Conservation (phyloP, 2,329 filamentous ascomycete genomes). For the Colletotrichum ledebouriae region DNA sequence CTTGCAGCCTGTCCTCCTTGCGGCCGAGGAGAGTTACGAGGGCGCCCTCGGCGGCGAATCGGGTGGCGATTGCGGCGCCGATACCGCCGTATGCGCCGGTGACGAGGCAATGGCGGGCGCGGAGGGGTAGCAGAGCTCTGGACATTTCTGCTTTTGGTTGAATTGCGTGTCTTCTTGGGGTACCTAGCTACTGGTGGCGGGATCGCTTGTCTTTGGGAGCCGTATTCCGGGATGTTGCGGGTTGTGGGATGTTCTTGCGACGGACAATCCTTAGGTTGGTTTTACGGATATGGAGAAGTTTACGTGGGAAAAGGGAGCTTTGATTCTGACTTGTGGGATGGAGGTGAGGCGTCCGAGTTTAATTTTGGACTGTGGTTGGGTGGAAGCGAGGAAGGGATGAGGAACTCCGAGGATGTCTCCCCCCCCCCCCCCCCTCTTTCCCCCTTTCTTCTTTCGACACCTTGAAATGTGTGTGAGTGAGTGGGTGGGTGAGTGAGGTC, state of each 20-base stretch:
- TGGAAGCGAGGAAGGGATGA: conserved; percentile 13
- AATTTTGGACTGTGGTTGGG: conserved; percentile 12
- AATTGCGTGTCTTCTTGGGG: neutral
- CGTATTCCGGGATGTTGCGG: neutral
- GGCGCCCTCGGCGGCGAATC: conserved; percentile 75
- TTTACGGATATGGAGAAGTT: conserved; percentile 4
- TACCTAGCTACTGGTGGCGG: neutral
- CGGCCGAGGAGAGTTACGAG: conserved; percentile 73
- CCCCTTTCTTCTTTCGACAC: no score
- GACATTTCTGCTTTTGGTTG: conserved; percentile 23
- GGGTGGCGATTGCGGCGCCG: conserved; percentile 74
- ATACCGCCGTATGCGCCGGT: conserved; percentile 81
- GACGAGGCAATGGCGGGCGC: conserved; percentile 69
- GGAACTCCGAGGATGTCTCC: neutral
- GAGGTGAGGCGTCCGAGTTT: conserved; percentile 25
- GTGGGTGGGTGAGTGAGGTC: conserved; percentile 2
- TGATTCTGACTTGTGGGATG: conserved; percentile 1
- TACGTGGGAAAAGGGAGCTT: conserved; percentile 12
- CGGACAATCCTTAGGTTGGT: neutral
- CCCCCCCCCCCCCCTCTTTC: no score
- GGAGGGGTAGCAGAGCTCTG: conserved; percentile 44
- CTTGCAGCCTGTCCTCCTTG: conserved; percentile 60
- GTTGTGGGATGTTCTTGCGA: neutral
- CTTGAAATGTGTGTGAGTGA: neutral
- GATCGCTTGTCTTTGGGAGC: neutral